Evolutionary conservation across 75 land plant genomes (phyloP).

Genomic region (Cupressus sempervirens): DNA sequence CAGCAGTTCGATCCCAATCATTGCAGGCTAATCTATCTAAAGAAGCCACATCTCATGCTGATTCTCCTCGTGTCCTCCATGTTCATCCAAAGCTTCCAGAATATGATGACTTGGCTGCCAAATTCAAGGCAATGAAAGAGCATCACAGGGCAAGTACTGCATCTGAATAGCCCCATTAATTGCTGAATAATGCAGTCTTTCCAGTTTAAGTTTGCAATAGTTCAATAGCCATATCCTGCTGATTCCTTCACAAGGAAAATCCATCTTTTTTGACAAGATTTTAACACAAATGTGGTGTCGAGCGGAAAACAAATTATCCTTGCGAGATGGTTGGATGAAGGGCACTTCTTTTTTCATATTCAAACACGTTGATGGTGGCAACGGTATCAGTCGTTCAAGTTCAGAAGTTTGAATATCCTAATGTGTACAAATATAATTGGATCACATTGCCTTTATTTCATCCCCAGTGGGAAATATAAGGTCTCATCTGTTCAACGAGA

Average conservation of each 20-base stretch:
- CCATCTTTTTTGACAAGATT: background rate
- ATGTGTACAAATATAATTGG: background rate
- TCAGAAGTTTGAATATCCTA: background rate
- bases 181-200: background rate
- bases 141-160: conserved; percentile 1
- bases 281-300: background rate
- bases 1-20: background rate
- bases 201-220: background rate
- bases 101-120: conserved; percentile 47
- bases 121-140: conserved; percentile 43
- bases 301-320: background rate
- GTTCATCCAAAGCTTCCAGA: conserved; percentile 57
- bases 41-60: background rate
- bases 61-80: conserved; percentile 10
- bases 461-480: background rate
- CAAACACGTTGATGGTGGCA: background rate
- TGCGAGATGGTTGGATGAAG: background rate
- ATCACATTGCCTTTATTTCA: background rate
- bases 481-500: background rate
- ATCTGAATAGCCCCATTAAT: background rate
- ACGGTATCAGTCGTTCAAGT: background rate
- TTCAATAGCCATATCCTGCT: background rate
- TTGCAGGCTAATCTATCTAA: background rate
- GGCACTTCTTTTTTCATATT: background rate
- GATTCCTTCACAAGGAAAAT: background rate